A percentile compares a stretch with the other conserved stretches of the same genome.
These are phyloP conservation scores for Trichoderma virens DNA, from an alignment of 495 filamentous ascomycete species.

Conservation along the genomic window DNA sequence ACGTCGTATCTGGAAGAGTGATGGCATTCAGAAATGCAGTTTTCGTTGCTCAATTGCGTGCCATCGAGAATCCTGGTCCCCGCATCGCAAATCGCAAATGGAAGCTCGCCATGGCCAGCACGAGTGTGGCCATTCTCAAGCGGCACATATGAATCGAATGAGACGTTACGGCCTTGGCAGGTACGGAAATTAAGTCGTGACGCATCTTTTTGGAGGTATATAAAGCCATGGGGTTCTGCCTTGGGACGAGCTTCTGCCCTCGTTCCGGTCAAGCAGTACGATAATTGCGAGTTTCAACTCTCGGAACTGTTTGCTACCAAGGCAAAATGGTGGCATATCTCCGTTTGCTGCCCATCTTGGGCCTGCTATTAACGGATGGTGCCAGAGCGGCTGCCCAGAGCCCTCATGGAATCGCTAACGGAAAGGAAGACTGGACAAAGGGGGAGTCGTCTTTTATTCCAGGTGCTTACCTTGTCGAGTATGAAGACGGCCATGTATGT, in stretches of 20 bases:
- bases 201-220: not conserved
- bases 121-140: not conserved
- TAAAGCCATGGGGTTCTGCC: not conserved
- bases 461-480: constrained; percentile 1
- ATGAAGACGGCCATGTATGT: not conserved
- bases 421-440: not conserved
- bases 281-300: not conserved
- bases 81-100: not conserved
- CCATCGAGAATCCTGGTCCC: not conserved
- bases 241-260: too few species aligned
- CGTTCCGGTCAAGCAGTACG: not conserved
- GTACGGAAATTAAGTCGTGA: not conserved
- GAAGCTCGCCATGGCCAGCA: not conserved
- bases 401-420: not conserved
- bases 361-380: not conserved
- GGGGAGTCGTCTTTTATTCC: not conserved
- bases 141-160: not conserved
- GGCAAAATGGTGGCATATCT: not conserved
- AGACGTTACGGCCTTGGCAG: not conserved
- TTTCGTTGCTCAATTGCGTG: not conserved
- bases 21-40: not conserved
- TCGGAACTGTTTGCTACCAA: not conserved
- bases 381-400: not conserved
- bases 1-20: not conserved
- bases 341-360: not conserved